Percentiles rank a stretch among this genome's conserved stretches.
Conservation (phyloP, 2,329 filamentous ascomycete species). For the Aspergillus sp. region DNA sequence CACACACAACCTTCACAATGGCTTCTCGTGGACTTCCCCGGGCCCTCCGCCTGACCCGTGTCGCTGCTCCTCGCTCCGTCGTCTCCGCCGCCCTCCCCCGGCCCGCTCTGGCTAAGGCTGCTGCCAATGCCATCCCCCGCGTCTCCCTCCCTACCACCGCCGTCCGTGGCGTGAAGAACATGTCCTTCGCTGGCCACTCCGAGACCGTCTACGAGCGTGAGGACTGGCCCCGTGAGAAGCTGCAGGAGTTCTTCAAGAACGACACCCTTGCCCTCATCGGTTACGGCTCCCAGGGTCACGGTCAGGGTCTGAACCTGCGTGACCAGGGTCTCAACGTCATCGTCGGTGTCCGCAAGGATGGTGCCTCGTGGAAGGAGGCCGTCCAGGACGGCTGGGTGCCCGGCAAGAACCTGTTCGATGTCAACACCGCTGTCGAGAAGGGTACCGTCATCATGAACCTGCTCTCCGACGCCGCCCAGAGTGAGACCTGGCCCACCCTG, state of each 20-base stretch:
- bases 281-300: slow-evolving; percentile 97
- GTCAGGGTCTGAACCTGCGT: slow-evolving; percentile 98
- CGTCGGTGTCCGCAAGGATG: slow-evolving; percentile 96
- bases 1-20: slow-evolving; percentile 37
- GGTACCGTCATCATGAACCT: slow-evolving; percentile 99
- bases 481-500: slow-evolving; percentile 96
- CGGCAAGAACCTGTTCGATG: slow-evolving; percentile 98
- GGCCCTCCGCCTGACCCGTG: slow-evolving; percentile 59
- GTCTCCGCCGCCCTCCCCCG: slow-evolving; percentile 57
- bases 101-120: slow-evolving; percentile 46
- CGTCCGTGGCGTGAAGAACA: slow-evolving; percentile 87
- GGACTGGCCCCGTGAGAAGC: slow-evolving; percentile 98
- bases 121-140: slow-evolving; percentile 40
- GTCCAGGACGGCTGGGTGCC: slow-evolving; percentile 96
- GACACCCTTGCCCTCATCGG: slow-evolving; percentile 98
- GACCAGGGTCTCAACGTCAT: slow-evolving; percentile 99
- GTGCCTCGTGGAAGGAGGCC: slow-evolving; percentile 97
- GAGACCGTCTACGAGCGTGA: slow-evolving; percentile 96
- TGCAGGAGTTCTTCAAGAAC: slow-evolving; percentile 99
- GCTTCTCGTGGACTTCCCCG: slow-evolving; percentile 52
- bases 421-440: slow-evolving; percentile 91
- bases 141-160: slow-evolving; percentile 45
- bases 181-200: slow-evolving; percentile 95
- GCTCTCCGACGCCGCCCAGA: slow-evolving; percentile 95
- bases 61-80: slow-evolving; percentile 59